A percentile compares a stretch with the other conserved stretches of the same genome.
Conservation (phyloP, 331 rosid species). For the Malus hybrid region DNA sequence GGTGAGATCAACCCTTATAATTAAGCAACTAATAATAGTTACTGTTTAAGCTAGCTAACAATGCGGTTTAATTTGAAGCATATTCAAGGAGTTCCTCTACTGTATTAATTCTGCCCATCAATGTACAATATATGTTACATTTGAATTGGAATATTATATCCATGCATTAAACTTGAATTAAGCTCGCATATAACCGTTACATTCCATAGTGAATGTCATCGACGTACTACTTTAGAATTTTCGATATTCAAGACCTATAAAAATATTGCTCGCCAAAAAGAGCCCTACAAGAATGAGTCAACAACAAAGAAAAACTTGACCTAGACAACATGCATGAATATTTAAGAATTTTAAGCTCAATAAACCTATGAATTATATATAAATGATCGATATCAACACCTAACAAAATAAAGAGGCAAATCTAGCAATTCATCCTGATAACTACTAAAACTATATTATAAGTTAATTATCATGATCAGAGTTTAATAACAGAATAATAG, state of each 20-base stretch:
- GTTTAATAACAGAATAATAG: neutral
- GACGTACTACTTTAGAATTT: neutral
- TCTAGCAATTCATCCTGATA: slow-evolving; percentile 10
- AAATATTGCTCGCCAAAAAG: neutral
- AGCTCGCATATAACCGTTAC: neutral
- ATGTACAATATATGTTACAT: neutral
- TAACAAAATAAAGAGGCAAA: slow-evolving; percentile 9
- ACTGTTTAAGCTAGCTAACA: too few species aligned
- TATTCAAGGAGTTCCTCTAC: neutral
- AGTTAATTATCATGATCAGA: neutral
- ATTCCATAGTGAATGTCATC: neutral
- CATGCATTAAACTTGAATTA: too few species aligned
- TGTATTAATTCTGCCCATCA: too few species aligned
- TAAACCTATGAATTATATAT: slow-evolving; percentile 18
- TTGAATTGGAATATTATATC: neutral
- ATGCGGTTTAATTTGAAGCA: neutral
- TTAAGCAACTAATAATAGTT: neutral
- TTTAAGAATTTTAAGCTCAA: neutral
- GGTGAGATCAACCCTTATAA: neutral
- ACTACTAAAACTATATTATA: neutral
- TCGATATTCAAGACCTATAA: neutral
- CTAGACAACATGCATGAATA: neutral
- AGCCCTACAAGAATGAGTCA: neutral
- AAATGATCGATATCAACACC: slow-evolving; percentile 3
- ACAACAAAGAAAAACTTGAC: neutral